Percentiles rank a stretch among this genome's conserved stretches.
phyloP scores from a whole-genome alignment of 345 rosid species.

The Abelmoschus esculentus region DNA sequence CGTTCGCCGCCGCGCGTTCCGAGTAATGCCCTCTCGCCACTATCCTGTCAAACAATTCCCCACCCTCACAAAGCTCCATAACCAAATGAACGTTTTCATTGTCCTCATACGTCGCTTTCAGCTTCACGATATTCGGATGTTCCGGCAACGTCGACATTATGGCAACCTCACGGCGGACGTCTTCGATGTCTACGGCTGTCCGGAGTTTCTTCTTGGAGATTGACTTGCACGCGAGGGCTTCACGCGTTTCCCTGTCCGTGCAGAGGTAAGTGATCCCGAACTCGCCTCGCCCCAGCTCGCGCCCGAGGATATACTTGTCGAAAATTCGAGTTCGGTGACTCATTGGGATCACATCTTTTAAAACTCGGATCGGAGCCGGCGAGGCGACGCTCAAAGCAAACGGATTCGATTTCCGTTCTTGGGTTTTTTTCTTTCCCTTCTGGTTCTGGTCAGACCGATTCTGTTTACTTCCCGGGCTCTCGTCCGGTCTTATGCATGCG shows the following conservation, averaged over 20 bases:
- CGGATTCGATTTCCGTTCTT: too few species aligned
- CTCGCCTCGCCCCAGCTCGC: slow-evolving; percentile 91
- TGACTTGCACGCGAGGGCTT: slow-evolving; percentile 78
- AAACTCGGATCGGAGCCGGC: slow-evolving; percentile 54
- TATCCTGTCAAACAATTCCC: slow-evolving; percentile 89
- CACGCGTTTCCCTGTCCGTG: slow-evolving; percentile 67
- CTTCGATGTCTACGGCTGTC: slow-evolving; percentile 85
- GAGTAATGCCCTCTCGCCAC: slow-evolving; percentile 94
- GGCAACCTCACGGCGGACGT: slow-evolving; percentile 87
- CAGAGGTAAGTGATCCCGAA: slow-evolving; percentile 92
- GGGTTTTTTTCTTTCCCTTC: too few species aligned
- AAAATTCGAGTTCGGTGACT: slow-evolving; percentile 62
- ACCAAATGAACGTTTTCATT: slow-evolving; percentile 82
- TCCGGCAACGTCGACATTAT: slow-evolving; percentile 83
- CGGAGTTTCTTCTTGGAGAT: slow-evolving; percentile 81
- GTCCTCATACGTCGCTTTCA: slow-evolving; percentile 85
- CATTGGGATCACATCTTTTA: slow-evolving; percentile 57
- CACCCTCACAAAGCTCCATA: slow-evolving; percentile 97
- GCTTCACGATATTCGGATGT: slow-evolving; percentile 76
- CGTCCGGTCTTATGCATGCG: too few species aligned
- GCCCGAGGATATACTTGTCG: slow-evolving; percentile 77
- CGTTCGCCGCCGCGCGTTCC: slow-evolving; percentile 82
- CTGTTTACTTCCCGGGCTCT: too few species aligned
- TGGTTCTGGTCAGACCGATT: too few species aligned
- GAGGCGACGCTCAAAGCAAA: slow-evolving; percentile 20